These are phyloP conservation scores for Larix sibirica DNA, from an alignment of 83 land plant species.

Conservation along the genomic window DNA sequence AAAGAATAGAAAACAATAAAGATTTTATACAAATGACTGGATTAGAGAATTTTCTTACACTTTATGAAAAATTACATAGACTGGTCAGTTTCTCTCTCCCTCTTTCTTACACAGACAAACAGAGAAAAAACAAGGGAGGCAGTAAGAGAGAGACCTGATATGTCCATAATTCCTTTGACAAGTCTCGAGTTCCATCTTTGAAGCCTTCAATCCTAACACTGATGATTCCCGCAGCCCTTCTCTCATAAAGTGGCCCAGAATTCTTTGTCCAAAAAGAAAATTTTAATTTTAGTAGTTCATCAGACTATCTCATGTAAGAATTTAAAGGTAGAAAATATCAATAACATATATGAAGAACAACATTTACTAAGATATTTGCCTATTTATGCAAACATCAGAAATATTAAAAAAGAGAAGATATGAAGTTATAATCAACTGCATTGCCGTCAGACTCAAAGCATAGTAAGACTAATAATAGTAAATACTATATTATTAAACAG, in stretches of 20 bases:
- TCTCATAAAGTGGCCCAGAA: conserved; percentile 34
- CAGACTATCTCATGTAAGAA: not conserved
- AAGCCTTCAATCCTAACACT: conserved; percentile 14
- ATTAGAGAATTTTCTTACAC: no score
- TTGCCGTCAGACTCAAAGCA: not conserved
- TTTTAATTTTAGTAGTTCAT: not conserved
- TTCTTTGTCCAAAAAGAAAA: conserved; percentile 14
- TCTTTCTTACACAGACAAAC: no score
- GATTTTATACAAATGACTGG: no score
- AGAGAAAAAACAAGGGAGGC: no score
- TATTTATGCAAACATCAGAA: no score
- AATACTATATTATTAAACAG: not conserved
- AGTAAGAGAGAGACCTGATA: no score
- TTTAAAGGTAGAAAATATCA: not conserved
- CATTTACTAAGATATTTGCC: not conserved
- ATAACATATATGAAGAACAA: not conserved
- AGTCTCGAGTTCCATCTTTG: conserved; percentile 9
- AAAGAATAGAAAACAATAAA: no score
- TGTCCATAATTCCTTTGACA: no score
- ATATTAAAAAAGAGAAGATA: not conserved
- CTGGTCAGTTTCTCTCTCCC: not conserved
- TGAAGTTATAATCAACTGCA: not conserved
- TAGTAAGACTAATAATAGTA: not conserved
- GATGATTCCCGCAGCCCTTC: conserved; percentile 30
- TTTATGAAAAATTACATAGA: no score